Evolutionary conservation across 306 rosid genomes (phyloP).

Genomic region (Hippophae gyantsensis): DNA sequence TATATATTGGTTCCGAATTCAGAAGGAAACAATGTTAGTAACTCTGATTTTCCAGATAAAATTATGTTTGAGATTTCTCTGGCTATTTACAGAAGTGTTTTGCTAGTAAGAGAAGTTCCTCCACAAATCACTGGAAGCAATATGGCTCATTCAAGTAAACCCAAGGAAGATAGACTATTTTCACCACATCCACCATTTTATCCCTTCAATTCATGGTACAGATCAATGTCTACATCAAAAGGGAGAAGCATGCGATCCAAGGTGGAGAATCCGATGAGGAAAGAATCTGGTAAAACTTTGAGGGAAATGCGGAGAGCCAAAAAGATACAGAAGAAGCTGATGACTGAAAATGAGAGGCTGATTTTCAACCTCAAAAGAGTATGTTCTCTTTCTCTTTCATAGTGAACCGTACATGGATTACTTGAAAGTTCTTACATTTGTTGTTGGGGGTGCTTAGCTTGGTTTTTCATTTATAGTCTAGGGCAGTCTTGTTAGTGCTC

Average conservation of each 20-base stretch:
- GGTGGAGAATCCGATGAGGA: conserved; percentile 84
- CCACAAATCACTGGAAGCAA: conserved; percentile 26
- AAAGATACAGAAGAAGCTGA: conserved; percentile 74
- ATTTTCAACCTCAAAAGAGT: conserved; percentile 92
- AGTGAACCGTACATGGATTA: conserved; percentile 3
- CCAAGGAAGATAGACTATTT: conserved; percentile 19
- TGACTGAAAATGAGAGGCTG: conserved; percentile 89
- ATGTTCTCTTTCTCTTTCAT: conserved; percentile 17
- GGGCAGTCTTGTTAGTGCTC: conserved; percentile 4
- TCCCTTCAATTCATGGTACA: conserved; percentile 42
- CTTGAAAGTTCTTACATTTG: conserved; percentile 14
- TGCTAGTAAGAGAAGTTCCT: conserved; percentile 26
- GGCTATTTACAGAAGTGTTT: conserved; percentile 38
- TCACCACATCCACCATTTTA: conserved; percentile 23
- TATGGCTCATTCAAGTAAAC: conserved; percentile 20
- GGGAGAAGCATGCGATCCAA: conserved; percentile 92
- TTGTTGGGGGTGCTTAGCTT: not conserved
- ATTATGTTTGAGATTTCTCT: conserved; percentile 13
- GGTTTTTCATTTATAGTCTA: not conserved
- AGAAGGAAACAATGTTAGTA: not conserved
- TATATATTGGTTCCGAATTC: not conserved
- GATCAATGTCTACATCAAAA: conserved; percentile 68
- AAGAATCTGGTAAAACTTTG: conserved; percentile 80
- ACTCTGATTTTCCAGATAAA: conserved; percentile 5
- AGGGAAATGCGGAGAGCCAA: conserved; percentile 84